phyloP scores from a whole-genome alignment of 169 alveolate genomes.

The Plasmodium cynomolgi region DNA sequence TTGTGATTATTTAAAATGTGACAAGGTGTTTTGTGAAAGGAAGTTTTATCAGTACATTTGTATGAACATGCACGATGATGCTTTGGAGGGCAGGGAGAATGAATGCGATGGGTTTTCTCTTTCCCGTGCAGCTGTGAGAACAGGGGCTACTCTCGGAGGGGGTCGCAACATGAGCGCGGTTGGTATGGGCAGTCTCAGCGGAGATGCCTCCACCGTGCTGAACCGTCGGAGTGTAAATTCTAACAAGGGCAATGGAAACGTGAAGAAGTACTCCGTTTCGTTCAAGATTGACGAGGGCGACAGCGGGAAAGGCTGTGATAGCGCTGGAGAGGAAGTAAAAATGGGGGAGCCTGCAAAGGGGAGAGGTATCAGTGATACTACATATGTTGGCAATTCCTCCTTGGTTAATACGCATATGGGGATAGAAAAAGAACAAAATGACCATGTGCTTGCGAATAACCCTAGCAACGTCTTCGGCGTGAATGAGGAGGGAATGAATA shows the following conservation, averaged over 20 bases:
- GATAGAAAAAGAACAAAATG: neutral
- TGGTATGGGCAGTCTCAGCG: neutral
- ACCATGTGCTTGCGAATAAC: neutral
- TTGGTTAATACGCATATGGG: neutral
- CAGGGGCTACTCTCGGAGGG: neutral
- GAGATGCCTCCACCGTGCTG: neutral
- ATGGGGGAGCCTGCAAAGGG: neutral
- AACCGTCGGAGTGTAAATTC: neutral
- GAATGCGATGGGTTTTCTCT: neutral
- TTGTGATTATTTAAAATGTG: conserved; percentile 54
- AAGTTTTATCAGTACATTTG: conserved; percentile 56
- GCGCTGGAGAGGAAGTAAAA: neutral
- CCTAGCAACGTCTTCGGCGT: neutral
- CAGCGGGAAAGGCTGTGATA: neutral
- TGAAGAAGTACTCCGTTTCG: neutral
- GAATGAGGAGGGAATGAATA: neutral
- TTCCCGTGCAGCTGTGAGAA: neutral
- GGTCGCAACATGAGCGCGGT: neutral
- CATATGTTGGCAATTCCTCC: neutral
- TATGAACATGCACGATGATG: conserved; percentile 16
- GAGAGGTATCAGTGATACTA: neutral
- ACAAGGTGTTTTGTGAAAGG: conserved; percentile 29
- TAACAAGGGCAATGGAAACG: neutral
- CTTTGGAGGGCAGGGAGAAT: neutral
- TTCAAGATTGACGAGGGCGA: neutral